These are phyloP conservation scores for Yamadazyma kitorensis DNA, from an alignment of 805 yeast species.

Conservation along the genomic window DNA sequence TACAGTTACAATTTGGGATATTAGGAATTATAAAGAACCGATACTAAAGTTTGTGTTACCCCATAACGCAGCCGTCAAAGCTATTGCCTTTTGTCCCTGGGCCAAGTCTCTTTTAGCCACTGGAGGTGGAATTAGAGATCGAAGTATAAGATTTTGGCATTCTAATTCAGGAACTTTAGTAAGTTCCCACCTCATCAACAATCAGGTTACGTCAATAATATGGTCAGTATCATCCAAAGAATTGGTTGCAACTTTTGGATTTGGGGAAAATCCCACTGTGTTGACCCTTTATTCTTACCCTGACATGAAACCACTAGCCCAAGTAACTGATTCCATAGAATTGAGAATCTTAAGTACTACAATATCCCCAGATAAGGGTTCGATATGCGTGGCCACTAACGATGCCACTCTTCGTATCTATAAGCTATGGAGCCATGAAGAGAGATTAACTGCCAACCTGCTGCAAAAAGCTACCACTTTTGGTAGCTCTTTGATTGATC, in stretches of 20 bases:
- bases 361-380: slow-evolving; percentile 58
- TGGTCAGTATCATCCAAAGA: slow-evolving; percentile 72
- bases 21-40: slow-evolving; percentile 42
- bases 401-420: slow-evolving; percentile 78
- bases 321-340: slow-evolving; percentile 49
- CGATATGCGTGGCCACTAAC: slow-evolving; percentile 71
- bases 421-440: slow-evolving; percentile 55
- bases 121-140: slow-evolving; percentile 86
- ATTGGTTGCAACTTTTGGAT: slow-evolving; percentile 79
- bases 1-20: slow-evolving; percentile 74
- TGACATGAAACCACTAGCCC: slow-evolving; percentile 43
- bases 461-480: slow-evolving; percentile 9
- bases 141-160: slow-evolving; percentile 86
- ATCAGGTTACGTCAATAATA: slow-evolving; percentile 74
- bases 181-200: slow-evolving; percentile 51
- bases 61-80: slow-evolving; percentile 88
- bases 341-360: slow-evolving; percentile 66
- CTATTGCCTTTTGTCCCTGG: slow-evolving; percentile 92
- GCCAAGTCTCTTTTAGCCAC: slow-evolving; percentile 74
- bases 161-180: slow-evolving; percentile 72
- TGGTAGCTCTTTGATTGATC: slow-evolving; percentile 37
- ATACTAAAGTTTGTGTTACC: slow-evolving; percentile 45
- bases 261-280: slow-evolving; percentile 57
- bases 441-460: neutral
- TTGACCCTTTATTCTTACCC: slow-evolving; percentile 70